Conservation (phyloP, 345 rosid genomes). For the Citrus cavaleriei region DNA sequence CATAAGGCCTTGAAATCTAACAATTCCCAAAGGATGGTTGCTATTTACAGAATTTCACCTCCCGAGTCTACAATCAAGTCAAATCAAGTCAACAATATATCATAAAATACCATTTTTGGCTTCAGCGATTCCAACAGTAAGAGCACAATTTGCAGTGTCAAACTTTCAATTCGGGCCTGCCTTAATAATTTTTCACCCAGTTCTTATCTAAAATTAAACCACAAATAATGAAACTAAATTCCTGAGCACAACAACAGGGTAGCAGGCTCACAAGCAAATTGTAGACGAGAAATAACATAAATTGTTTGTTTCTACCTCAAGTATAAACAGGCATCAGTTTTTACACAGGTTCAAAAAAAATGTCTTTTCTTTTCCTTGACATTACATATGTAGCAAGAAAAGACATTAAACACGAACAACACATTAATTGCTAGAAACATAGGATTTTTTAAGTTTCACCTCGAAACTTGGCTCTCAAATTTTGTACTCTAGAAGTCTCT, state of each 20-base stretch:
- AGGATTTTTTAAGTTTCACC: conserved; percentile 6
- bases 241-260: neutral
- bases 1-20: too few species aligned
- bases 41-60: too few species aligned
- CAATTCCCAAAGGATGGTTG: too few species aligned
- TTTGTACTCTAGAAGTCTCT: neutral
- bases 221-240: neutral
- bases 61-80: too few species aligned
- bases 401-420: neutral
- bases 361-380: neutral
- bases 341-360: neutral
- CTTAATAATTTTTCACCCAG: neutral
- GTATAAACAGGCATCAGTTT: neutral
- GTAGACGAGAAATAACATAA: neutral
- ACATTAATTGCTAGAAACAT: neutral
- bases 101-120: too few species aligned
- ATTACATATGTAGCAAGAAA: neutral
- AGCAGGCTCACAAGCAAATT: neutral
- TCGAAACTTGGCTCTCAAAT: neutral
- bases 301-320: neutral
- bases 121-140: too few species aligned
- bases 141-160: too few species aligned
- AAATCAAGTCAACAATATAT: too few species aligned
- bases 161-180: too few species aligned
- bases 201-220: neutral